Base-by-base conservation (phyloP, 1,284 basidiomycete genomes). In the Fomitopsis palustris region DNA sequence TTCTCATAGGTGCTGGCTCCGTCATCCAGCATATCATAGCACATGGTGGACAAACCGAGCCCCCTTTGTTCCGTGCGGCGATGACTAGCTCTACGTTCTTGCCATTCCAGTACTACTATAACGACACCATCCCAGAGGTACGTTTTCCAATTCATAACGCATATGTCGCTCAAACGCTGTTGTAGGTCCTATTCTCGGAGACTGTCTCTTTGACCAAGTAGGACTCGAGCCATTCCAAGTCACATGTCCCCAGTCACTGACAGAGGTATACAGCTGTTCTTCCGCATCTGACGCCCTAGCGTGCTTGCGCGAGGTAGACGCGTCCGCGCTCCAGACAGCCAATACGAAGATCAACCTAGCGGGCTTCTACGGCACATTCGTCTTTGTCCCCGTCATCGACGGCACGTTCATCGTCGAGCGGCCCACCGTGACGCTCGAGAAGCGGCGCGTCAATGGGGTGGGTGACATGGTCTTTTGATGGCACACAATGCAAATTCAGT, bases 71-170 rank as follows among this genome's bases (percentile, higher is more conserved):
- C 31, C 49, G 49, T 9, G 49, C 49, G 2, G 49, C 49, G 2
- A 21, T 52, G 31, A 52, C 49, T 1, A 52, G 49, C 49, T 52
- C 49, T n/a, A 52, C 49, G 8, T 52, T 35, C 33, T 35, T 52
- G 49, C 49, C 49, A 9, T 52, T 23, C 31, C 49, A 52, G 49
- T 52, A 52, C 31, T 52, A 52, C 33, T 52, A 52, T n/a, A 52
- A 52, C 49, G 49, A 52, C 31, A 52, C 31, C 17, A 52, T 52
- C 31, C 49, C 49, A 2, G 49, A 52, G 31, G 49, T 52, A 35
- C 10, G 49, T 21, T 21, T 21, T 19, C 12, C 19, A 8, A 21
- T 19, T 14, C 3, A 29, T 17, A 14, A 21, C n/a, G 16, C 6
- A 12, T 21, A 16, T 27, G n/a, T n/a, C n/a, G n/a, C n/a, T n/a